phyloP scores from a whole-genome alignment of 495 filamentous ascomycete species.

The Bacidia gigantensis region DNA sequence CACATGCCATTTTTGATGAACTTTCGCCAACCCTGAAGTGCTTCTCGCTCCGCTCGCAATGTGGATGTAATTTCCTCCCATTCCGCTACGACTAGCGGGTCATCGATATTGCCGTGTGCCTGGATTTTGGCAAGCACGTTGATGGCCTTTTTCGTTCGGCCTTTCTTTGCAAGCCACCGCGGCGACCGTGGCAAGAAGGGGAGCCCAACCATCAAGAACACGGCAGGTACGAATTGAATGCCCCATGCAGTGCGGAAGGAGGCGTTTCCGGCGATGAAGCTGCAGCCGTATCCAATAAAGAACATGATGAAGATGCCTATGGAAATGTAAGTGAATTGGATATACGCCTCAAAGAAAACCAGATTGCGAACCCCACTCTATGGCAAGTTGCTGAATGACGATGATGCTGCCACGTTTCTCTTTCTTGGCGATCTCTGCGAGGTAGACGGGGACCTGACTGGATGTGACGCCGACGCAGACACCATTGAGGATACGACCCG shows the following conservation, averaged over 20 bases:
- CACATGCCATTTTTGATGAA: slow-evolving; percentile 53
- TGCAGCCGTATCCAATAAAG: slow-evolving; percentile 47
- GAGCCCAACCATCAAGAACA: slow-evolving; percentile 48
- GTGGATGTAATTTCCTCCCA: slow-evolving; percentile 55
- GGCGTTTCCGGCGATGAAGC: slow-evolving; percentile 43
- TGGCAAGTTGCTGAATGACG: slow-evolving; percentile 62
- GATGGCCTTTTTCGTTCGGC: slow-evolving; percentile 53
- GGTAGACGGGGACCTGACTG: slow-evolving; percentile 70
- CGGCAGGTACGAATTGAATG: slow-evolving; percentile 53
- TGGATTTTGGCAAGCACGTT: slow-evolving; percentile 56
- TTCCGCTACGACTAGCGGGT: slow-evolving; percentile 57
- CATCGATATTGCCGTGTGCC: slow-evolving; percentile 45
- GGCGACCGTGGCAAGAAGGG: slow-evolving; percentile 62
- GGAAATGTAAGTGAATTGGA: slow-evolving; percentile 5
- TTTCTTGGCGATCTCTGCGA: slow-evolving; percentile 57
- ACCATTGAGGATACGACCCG: slow-evolving; percentile 58
- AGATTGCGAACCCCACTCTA: slow-evolving; percentile 64
- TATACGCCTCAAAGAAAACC: slow-evolving; percentile 35
- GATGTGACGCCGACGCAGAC: slow-evolving; percentile 62
- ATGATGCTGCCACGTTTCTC: slow-evolving; percentile 55
- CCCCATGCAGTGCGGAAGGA: slow-evolving; percentile 64
- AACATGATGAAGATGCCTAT: slow-evolving; percentile 47
- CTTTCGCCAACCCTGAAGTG: slow-evolving; percentile 41
- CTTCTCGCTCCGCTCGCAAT: slow-evolving; percentile 42
- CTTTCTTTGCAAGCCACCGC: slow-evolving; percentile 58